phyloP scores from a whole-genome alignment of 495 filamentous ascomycete genomes.

The Neurospora sp. region DNA sequence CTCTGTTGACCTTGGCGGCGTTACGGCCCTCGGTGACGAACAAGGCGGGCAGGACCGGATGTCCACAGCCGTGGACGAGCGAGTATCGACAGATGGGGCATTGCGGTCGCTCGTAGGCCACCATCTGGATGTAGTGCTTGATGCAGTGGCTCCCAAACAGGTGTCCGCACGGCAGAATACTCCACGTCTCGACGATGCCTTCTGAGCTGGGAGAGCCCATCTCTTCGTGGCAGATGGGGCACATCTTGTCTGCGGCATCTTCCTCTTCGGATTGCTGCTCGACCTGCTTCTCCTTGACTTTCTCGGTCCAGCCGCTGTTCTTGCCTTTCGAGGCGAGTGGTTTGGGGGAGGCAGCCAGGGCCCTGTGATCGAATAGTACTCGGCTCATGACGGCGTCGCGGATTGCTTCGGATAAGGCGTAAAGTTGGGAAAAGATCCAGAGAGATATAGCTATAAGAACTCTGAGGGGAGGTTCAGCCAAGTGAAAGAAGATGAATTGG shows the following conservation, averaged over 20 bases:
- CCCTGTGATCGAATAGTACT: not conserved
- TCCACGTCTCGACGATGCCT: conserved; percentile 31
- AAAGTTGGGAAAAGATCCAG: not conserved
- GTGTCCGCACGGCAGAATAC: conserved; percentile 34
- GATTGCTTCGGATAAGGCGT: not conserved
- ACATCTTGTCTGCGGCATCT: conserved; percentile 19
- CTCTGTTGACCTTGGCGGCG: not conserved
- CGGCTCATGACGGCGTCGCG: not conserved
- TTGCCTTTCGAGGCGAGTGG: not conserved
- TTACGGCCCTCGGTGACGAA: not conserved
- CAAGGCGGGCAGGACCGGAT: conserved; percentile 24
- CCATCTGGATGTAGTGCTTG: conserved; percentile 32
- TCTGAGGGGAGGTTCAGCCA: not conserved
- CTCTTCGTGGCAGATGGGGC: conserved; percentile 36
- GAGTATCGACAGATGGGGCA: conserved; percentile 32
- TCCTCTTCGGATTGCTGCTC: not conserved
- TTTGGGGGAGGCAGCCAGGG: not conserved
- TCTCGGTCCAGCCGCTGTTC: not conserved
- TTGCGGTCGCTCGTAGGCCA: conserved; percentile 21
- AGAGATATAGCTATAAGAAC: not conserved
- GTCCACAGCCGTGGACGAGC: conserved; percentile 30
- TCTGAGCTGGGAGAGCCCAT: conserved; percentile 26
- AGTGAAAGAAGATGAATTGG: not conserved
- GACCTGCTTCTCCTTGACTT: conserved; percentile 6
- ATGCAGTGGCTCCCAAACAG: conserved; percentile 37